Evolutionary conservation across 306 rosid genomes (phyloP).

Genomic region (Ochetophila trinervis): DNA sequence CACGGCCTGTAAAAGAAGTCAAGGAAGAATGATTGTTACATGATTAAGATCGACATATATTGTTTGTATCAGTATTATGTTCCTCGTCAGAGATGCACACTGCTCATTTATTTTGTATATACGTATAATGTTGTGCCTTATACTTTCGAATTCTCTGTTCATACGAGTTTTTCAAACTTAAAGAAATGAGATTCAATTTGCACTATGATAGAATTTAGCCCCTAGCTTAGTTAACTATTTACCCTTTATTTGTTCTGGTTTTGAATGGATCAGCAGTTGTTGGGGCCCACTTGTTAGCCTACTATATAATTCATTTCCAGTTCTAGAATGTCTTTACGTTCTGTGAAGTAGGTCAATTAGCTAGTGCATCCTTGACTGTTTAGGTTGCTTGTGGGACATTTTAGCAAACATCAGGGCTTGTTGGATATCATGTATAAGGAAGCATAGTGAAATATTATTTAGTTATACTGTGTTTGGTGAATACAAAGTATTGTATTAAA

Average conservation of each 20-base stretch:
- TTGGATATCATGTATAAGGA: too few species aligned
- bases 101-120: slow-evolving; percentile 53
- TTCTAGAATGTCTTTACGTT: too few species aligned
- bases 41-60: slow-evolving; percentile 29
- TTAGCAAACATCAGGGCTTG: too few species aligned
- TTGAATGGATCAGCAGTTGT: neutral
- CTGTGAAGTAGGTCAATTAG: too few species aligned
- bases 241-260: neutral
- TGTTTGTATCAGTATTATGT: slow-evolving; percentile 54
- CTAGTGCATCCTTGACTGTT: too few species aligned
- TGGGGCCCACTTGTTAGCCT: too few species aligned
- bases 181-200: slow-evolving; percentile 32
- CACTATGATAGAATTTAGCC: too few species aligned
- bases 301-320: too few species aligned
- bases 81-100: slow-evolving; percentile 35
- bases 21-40: slow-evolving; percentile 58
- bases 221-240: neutral
- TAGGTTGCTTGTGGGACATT: too few species aligned
- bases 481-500: too few species aligned
- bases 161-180: slow-evolving; percentile 21
- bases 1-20: slow-evolving; percentile 48
- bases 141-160: slow-evolving; percentile 35
- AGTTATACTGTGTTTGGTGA: too few species aligned
- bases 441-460: too few species aligned
- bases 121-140: slow-evolving; percentile 45